phyloP scores from a whole-genome alignment of 164 flowering plant genomes.

The Magnolia officinalis region DNA sequence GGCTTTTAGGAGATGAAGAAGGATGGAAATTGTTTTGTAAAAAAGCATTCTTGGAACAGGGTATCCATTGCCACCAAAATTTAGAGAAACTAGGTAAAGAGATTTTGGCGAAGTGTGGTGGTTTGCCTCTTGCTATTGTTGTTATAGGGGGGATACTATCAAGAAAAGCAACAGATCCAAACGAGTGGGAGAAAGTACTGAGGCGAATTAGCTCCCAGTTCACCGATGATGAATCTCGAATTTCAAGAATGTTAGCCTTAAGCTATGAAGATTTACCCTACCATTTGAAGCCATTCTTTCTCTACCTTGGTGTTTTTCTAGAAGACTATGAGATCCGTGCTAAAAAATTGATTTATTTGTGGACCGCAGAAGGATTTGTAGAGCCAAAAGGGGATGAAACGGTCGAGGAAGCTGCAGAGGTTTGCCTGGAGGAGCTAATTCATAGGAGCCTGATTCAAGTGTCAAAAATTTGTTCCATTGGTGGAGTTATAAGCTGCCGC shows the following conservation, averaged over 20 bases:
- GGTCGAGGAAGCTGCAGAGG: background rate
- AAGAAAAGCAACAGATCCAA: background rate
- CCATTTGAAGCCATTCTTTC: background rate
- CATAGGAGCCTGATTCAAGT: background rate
- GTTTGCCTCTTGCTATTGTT: background rate
- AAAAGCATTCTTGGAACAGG: background rate
- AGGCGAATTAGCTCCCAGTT: background rate
- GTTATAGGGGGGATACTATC: background rate
- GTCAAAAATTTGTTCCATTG: background rate
- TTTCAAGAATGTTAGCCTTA: background rate
- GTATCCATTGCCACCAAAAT: background rate
- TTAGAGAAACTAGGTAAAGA: background rate
- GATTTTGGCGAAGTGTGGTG: background rate
- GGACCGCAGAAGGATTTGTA: conserved; percentile 3
- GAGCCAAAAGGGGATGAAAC: background rate
- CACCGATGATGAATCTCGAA: background rate
- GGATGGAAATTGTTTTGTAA: background rate
- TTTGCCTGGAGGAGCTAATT: background rate
- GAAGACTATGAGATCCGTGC: background rate
- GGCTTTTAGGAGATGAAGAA: background rate
- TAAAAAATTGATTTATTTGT: background rate
- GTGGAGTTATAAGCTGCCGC: background rate
- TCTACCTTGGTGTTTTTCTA: background rate
- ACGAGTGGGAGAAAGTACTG: conserved; percentile 4
- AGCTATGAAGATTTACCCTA: conserved; percentile 2